Base-by-base conservation (phyloP, 306 rosid genomes). In the Fagus sylvatica region DNA sequence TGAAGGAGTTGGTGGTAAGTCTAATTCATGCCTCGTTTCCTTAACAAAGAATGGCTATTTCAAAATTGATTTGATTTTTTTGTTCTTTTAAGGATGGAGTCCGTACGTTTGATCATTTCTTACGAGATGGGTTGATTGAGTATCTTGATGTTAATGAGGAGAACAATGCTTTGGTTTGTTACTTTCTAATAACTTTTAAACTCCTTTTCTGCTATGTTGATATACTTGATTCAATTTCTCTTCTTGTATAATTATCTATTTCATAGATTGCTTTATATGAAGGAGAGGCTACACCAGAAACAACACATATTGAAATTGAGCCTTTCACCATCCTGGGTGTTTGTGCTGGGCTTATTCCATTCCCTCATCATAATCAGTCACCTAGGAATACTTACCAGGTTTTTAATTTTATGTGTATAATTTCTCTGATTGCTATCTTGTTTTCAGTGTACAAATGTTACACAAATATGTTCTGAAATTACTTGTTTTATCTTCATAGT, bases 351-450 rank as follows among this genome's bases (percentile, higher is more conserved):
- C 79, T 94, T 74, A 94, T 94, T 84, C 98, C 98, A 19, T 94
- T 87, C 83, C 98, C 98, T 77, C 98, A 94, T 91, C 98, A 94
- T 82, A 94, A 94, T 76, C 98, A 94, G 82, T 94, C 98, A 1
- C 98, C 97, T n/a, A 87, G 98, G 86, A 94, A 94, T 80, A 94
- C 98, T 19, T 94, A 94, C 81, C 98, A 94, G 97, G 98, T 93
- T 77, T 64, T 33, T 76, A 30, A 28, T 1, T 2, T 43, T 53
- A 34, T 60, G 61, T 57, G 49, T 33, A 19, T 22, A 19, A 42
- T 43, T 46, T 40, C 30, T 69, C 30, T 19, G 5, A 11, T 6
- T 46, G 59, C 15, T 55, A 65, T n/a, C 22, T 72, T 55, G 22
- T n/a, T 51, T 19, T 77, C 15, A 28, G 62, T 79, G 61, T n/a